These are phyloP conservation scores for Penicillium concentricum DNA, from an alignment of 2,329 filamentous ascomycete genomes.

Conservation along the genomic window DNA sequence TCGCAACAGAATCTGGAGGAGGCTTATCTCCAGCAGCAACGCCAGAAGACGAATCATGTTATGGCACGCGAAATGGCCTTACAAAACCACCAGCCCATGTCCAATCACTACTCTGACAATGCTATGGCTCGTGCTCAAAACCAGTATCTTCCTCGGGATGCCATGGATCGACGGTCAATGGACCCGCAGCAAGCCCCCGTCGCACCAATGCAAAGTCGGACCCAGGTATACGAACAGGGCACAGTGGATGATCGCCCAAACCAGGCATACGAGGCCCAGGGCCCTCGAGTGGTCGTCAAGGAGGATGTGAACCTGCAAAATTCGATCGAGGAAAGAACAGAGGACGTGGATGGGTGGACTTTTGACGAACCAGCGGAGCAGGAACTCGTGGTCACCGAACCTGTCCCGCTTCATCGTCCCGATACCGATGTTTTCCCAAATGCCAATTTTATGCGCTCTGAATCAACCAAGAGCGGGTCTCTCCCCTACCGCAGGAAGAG, in stretches of 20 bases:
- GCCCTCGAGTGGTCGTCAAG: conserved; percentile 49
- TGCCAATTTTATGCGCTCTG: conserved; percentile 72
- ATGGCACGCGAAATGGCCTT: conserved; percentile 55
- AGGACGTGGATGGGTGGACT: conserved; percentile 79
- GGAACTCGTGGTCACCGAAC: conserved; percentile 35
- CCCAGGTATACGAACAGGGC: conserved; percentile 44
- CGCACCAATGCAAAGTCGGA: conserved; percentile 54
- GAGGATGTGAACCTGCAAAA: conserved; percentile 46
- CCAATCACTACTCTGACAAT: conserved; percentile 49
- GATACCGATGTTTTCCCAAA: conserved; percentile 87
- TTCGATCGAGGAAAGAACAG: conserved; percentile 47
- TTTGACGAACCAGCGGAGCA: conserved; percentile 76
- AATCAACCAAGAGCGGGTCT: conserved; percentile 66
- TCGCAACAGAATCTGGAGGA: conserved; percentile 59
- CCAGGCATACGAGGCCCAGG: conserved; percentile 59
- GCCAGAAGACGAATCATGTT: conserved; percentile 47
- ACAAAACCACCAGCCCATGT: conserved; percentile 60
- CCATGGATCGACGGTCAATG: conserved; percentile 41
- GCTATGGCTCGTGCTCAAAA: conserved; percentile 42
- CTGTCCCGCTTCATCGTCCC: conserved; percentile 62
- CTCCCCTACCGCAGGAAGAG: conserved; percentile 76
- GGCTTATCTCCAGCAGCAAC: conserved; percentile 57
- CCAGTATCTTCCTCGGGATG: conserved; percentile 44
- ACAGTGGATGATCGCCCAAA: conserved; percentile 56
- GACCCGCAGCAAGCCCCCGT: conserved; percentile 50